Evolutionary conservation across 306 rosid species (phyloP).

Genomic region (Ormosia emarginata): DNA sequence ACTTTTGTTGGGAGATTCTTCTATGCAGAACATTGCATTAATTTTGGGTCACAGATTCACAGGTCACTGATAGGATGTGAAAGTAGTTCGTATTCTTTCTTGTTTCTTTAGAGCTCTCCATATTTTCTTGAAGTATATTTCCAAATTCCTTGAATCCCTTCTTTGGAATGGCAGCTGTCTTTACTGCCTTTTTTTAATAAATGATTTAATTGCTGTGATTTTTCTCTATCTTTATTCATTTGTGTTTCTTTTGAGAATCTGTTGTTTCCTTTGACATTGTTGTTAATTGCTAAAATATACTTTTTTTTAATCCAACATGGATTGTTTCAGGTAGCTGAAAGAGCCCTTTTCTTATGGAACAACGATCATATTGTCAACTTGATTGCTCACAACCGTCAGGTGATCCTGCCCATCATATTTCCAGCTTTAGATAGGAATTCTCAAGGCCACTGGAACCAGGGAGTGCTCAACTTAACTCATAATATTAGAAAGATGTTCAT

Average conservation of each 20-base stretch:
- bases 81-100: background rate
- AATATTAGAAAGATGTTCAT: constrained; percentile 79
- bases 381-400: constrained; percentile 79
- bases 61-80: background rate
- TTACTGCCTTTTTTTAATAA: background rate
- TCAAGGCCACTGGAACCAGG: constrained; percentile 86
- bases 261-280: constrained; percentile 5
- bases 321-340: constrained; percentile 87
- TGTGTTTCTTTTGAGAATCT: constrained; percentile 13
- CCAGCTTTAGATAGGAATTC: constrained; percentile 81
- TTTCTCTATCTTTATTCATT: constrained; percentile 5
- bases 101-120: background rate
- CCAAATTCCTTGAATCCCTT: background rate
- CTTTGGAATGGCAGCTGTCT: background rate
- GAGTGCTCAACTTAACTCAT: constrained; percentile 74
- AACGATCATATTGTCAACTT: constrained; percentile 80
- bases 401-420: constrained; percentile 73
- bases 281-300: background rate
- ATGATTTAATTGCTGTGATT: background rate
- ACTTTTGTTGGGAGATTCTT: constrained; percentile 6
- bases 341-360: constrained; percentile 96
- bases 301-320: background rate
- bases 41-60: constrained; percentile 7
- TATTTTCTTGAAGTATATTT: background rate
- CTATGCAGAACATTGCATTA: background rate